phyloP scores from a whole-genome alignment of 1,284 basidiomycete genomes.

The Apiotrichum domesticum region DNA sequence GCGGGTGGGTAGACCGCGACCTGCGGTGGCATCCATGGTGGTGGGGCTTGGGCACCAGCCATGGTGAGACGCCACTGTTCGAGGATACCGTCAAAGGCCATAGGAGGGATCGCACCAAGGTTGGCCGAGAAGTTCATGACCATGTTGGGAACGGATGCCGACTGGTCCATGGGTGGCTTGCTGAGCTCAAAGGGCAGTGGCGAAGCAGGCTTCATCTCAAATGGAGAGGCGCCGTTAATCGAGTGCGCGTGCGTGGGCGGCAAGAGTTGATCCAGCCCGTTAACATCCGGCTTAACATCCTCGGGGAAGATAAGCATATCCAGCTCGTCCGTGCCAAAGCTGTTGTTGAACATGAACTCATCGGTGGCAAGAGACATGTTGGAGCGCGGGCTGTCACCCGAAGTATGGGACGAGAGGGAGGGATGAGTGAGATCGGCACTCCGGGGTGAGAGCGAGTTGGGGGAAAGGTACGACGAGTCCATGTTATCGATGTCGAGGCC shows the following conservation, averaged over 20 bases:
- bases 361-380: conserved; percentile 31
- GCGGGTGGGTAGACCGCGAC: background rate
- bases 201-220: background rate
- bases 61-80: conserved; percentile 20
- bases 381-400: conserved; percentile 29
- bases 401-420: conserved; percentile 28
- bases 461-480: conserved; percentile 9
- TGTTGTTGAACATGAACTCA: conserved; percentile 31
- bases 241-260: background rate
- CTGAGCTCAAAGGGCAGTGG: background rate
- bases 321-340: conserved; percentile 29
- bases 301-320: conserved; percentile 33
- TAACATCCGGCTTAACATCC: conserved; percentile 14
- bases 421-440: conserved; percentile 17
- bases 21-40: background rate
- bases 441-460: conserved; percentile 11
- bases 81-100: conserved; percentile 18
- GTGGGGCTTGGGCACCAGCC: background rate
- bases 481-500: conserved; percentile 9
- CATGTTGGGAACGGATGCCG: background rate
- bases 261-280: background rate
- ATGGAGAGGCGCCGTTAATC: conserved; percentile 1
- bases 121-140: background rate
- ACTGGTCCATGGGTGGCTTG: background rate
- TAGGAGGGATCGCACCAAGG: conserved; percentile 9